Conservation (phyloP, 2,329 filamentous ascomycete species). For the Epichloe uncinata region DNA sequence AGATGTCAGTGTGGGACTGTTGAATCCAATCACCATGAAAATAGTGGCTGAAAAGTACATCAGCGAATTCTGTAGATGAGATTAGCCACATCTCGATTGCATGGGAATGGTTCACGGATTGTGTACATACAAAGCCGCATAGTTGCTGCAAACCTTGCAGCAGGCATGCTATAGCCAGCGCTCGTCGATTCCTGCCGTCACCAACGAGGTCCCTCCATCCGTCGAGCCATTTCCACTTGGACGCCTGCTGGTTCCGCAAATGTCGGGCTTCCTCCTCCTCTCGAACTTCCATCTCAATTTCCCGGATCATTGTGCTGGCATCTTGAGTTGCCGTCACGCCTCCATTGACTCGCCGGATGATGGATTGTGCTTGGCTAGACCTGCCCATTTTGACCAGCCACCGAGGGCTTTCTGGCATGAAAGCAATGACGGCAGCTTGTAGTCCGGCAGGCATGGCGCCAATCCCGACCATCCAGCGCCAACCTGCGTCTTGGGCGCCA, state of each 20-base stretch:
- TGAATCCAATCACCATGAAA: conserved; percentile 64
- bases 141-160: conserved; percentile 81
- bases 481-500: conserved; percentile 43
- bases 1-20: conserved; percentile 65
- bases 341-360: conserved; percentile 55
- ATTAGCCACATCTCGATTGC: conserved; percentile 2
- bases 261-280: conserved; percentile 47
- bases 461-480: conserved; percentile 86
- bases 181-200: conserved; percentile 54
- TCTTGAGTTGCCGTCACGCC: conserved; percentile 27
- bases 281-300: conserved; percentile 62
- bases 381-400: conserved; percentile 66
- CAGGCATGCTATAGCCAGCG: conserved; percentile 72
- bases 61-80: conserved; percentile 52
- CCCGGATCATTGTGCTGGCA: conserved; percentile 47
- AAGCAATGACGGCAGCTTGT: conserved; percentile 53
- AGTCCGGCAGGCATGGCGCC: conserved; percentile 63
- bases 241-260: conserved; percentile 17
- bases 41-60: conserved; percentile 89
- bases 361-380: conserved; percentile 44
- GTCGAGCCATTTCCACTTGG: conserved; percentile 26
- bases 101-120: background rate
- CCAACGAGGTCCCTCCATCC: conserved; percentile 40
- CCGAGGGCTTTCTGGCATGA: conserved; percentile 79
- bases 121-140: conserved; percentile 58